Conservation (phyloP, 345 rosid genomes). For the Salix caprea region DNA sequence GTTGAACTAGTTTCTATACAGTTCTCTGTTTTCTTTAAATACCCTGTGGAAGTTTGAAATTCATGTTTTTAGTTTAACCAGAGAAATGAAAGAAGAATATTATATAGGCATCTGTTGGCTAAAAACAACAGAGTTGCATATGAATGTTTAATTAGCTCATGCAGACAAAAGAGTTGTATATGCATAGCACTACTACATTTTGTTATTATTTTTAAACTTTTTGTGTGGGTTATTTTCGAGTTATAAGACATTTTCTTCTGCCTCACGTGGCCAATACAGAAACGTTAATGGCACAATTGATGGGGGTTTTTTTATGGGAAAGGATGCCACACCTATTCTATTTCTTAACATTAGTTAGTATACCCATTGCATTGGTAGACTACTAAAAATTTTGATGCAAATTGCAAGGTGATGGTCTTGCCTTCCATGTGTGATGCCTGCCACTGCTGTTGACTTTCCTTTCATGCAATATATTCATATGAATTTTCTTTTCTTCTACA, state of each 20-base stretch:
- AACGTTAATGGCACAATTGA: not conserved
- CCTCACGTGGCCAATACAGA: no score
- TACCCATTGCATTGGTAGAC: not conserved
- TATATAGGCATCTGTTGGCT: not conserved
- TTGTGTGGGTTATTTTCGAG: not conserved
- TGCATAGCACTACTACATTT: not conserved
- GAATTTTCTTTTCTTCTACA: constrained; percentile 4
- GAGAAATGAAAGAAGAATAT: not conserved
- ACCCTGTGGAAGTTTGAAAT: not conserved
- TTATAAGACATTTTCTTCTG: no score
- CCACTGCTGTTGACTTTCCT: constrained; percentile 4
- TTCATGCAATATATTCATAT: not conserved
- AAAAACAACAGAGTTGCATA: not conserved
- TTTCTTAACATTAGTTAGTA: not conserved
- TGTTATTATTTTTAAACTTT: not conserved
- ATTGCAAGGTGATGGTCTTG: not conserved
- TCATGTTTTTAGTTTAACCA: not conserved
- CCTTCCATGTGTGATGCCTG: constrained; percentile 4
- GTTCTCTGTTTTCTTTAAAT: not conserved
- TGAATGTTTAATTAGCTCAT: not conserved
- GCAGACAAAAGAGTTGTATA: not conserved
- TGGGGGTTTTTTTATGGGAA: not conserved
- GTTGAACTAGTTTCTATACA: not conserved
- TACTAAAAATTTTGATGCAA: not conserved
- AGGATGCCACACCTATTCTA: not conserved